Base-by-base conservation (phyloP, 2,329 filamentous ascomycete species). In the Xylaria sp. region DNA sequence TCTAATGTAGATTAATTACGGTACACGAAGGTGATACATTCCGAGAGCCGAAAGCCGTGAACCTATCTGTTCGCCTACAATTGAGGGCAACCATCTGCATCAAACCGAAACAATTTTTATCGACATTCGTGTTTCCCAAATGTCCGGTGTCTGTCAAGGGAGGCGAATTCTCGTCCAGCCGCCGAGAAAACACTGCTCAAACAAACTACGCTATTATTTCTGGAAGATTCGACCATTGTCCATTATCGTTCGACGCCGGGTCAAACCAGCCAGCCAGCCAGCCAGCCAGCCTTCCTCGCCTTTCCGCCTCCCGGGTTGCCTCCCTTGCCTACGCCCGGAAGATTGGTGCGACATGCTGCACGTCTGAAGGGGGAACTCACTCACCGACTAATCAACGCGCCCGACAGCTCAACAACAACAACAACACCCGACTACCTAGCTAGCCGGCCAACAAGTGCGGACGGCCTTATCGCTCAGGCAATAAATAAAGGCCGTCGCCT, bases 261-360 rank as follows among this genome's bases (percentile, higher is more conserved):
- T 2, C 23, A 51, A 51, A n/a, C n/a, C n/a, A n/a, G n/a, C n/a
- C n/a, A n/a, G n/a, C n/a, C n/a, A n/a, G n/a, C n/a, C n/a, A n/a
- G n/a, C n/a, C n/a, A n/a, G n/a, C n/a, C n/a, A n/a, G n/a, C n/a
- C n/a, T n/a, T n/a, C n/a, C n/a, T n/a, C 47, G 21, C 18, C 2
- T 32, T 23, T 21, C 27, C 37, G 25, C 25, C 10, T 59, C 21
- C n/a, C 12, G 21, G 29, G 29, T 32, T 35, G 13, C 10, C 13
- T 5, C 55, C 55, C 55, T 58, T 27, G 37, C 40, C 25, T 47
- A 35, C 10, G 21, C 10, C 18, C 16, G 32, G 54, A 21, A 32
- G 2, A 35, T 37, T 50, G 44, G 63, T 65, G 55, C 47, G 48
- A 65, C 63, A 50, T 23, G 40, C 18, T 21, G 37, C 57, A 48